These are phyloP conservation scores for Globisporangium recalcitrans DNA, from an alignment of 352 stramenopile genomes.

Conservation along the genomic window DNA sequence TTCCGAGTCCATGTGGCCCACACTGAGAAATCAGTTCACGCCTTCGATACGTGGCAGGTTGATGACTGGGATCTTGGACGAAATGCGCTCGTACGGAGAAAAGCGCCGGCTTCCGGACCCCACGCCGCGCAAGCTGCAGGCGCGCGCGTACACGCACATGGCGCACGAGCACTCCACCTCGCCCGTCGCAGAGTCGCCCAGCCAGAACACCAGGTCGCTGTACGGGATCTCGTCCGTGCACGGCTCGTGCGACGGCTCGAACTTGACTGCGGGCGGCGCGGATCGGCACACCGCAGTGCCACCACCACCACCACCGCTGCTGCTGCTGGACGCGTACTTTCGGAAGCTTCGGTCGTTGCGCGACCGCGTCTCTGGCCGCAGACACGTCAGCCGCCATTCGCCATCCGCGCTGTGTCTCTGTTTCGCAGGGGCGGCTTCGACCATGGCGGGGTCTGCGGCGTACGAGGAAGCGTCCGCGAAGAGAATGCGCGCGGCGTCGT, in stretches of 20 bases:
- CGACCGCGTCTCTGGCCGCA: background rate
- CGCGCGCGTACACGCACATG: slow-evolving; percentile 21
- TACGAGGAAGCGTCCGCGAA: slow-evolving; percentile 7
- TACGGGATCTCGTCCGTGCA: slow-evolving; percentile 52
- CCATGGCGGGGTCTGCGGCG: background rate
- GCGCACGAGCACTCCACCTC: slow-evolving; percentile 41
- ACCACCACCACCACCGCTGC: too few species aligned
- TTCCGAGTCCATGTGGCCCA: background rate
- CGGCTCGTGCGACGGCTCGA: slow-evolving; percentile 48
- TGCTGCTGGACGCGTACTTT: background rate
- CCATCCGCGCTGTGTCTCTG: background rate
- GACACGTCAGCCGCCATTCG: background rate
- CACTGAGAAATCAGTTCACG: slow-evolving; percentile 35
- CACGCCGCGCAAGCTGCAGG: background rate
- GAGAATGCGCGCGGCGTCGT: slow-evolving; percentile 11
- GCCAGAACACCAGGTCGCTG: slow-evolving; percentile 53
- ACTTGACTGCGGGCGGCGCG: slow-evolving; percentile 9
- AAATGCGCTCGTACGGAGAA: slow-evolving; percentile 40
- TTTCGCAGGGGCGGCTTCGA: background rate
- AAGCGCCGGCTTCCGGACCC: slow-evolving; percentile 11
- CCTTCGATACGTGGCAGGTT: slow-evolving; percentile 55
- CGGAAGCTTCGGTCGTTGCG: background rate
- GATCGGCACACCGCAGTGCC: background rate
- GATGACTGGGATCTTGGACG: slow-evolving; percentile 53
- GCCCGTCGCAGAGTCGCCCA: slow-evolving; percentile 41